Base-by-base conservation (phyloP, 805 yeast genomes). In the Scheffersomyces coipomensis region DNA sequence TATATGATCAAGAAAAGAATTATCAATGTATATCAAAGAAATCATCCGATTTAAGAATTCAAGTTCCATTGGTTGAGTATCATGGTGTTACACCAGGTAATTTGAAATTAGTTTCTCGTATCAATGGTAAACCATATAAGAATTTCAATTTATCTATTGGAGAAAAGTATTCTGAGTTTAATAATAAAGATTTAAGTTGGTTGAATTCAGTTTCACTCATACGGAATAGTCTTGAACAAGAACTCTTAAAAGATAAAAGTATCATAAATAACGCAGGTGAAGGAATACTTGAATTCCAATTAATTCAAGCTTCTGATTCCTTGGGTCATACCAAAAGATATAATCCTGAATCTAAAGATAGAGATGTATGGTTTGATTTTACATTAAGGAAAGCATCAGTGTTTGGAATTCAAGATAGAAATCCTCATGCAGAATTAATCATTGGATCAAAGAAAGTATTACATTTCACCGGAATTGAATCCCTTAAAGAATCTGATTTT, bases 71-170 rank as follows among this genome's bases (percentile, higher is more conserved):
- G 17, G 70, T 91, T 23, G 66, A 73, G 2, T 76, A 83, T 1
- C 61, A 68, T 15, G 97, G 98, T 38, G 85, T 88, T 2, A 83
- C 91, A 1, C 98, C 99, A 0, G 40, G 63, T 10, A 49, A 44
- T 10, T 51, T 61, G 8, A 54, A 56, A 35, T 47, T 68, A 9
- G 52, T 51, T 5, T 43, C 62, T 2, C 53, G 42, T 16, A 37
- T 62, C 13, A 55, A 62, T 39, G 71, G 66, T 3, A 46, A 48
- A 17, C 34, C 33, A 2, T 32, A 53, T 24, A 48, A 49, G 21
- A 43, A 49, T 1, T 55, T 65, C 43, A 55, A 62, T 32, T 39
- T 53, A 4, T 52, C 60, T 1, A 39, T 64, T 4, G 43, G 49
- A 10, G 52, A 49, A 18, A 35, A 31, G 23, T 40, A 19, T 11